Conservation (phyloP, 208 protist genomes). For the Wallacemonas sp. region DNA sequence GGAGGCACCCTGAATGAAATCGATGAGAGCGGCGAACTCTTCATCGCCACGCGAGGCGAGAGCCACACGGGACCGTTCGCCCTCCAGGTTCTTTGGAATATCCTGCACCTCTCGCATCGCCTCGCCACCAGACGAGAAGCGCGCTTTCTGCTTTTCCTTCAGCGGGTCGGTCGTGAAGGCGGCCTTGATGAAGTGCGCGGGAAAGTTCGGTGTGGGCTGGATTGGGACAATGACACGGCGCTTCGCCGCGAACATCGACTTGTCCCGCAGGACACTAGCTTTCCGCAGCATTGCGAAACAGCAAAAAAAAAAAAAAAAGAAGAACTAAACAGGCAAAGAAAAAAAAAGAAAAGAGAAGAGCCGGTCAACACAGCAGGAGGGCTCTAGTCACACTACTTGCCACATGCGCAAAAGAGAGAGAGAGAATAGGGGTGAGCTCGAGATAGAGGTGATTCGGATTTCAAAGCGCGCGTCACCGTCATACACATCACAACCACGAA, state of each 20-base stretch:
- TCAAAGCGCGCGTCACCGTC: too few species aligned
- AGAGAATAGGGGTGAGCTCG: background rate
- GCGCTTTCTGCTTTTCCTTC: constrained; percentile 89
- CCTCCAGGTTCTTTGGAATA: constrained; percentile 81
- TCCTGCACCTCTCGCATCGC: constrained; percentile 88
- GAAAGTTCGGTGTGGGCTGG: constrained; percentile 80
- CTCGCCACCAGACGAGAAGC: constrained; percentile 85
- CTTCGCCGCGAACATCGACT: constrained; percentile 92
- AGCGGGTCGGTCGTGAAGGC: constrained; percentile 88
- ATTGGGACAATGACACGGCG: constrained; percentile 89
- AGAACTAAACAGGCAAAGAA: constrained; percentile 1
- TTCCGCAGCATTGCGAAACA: constrained; percentile 36
- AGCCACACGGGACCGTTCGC: constrained; percentile 64
- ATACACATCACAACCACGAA: too few species aligned
- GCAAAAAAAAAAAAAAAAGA: constrained; percentile 4
- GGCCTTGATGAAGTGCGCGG: constrained; percentile 82
- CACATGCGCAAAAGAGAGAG: too few species aligned
- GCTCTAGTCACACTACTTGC: too few species aligned
- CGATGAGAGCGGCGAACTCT: constrained; percentile 83
- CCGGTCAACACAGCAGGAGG: too few species aligned
- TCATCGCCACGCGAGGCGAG: constrained; percentile 63
- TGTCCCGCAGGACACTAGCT: constrained; percentile 61
- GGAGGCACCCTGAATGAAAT: constrained; percentile 88
- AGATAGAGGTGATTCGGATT: too few species aligned
- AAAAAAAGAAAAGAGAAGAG: too few species aligned